phyloP scores from a whole-genome alignment of 2,329 filamentous ascomycete species.

The Cladosporium sphaerospermum region DNA sequence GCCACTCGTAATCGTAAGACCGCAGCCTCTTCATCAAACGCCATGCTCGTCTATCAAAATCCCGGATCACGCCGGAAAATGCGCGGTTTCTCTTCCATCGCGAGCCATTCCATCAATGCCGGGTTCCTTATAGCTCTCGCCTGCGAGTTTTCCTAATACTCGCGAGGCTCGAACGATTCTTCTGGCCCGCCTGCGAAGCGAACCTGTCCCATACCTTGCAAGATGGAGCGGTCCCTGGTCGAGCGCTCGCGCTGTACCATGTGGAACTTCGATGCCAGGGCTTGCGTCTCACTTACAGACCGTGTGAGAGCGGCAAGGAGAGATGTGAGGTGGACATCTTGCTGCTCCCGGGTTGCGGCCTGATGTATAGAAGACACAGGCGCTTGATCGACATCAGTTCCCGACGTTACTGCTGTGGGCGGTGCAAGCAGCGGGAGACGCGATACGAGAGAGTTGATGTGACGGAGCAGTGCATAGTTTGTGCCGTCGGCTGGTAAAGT shows the following conservation, averaged over 20 bases:
- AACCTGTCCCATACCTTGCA: too few species aligned
- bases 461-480: constrained; percentile 71
- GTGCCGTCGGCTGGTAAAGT: constrained; percentile 33
- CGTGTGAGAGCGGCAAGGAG: constrained; percentile 71
- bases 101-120: not conserved
- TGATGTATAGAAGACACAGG: constrained; percentile 16
- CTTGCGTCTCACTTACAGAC: constrained; percentile 63
- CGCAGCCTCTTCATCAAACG: not conserved
- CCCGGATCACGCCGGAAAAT: too few species aligned
- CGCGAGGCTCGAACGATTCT: not conserved
- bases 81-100: not conserved
- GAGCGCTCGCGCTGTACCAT: constrained; percentile 37
- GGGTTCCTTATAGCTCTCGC: not conserved
- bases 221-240: constrained; percentile 24
- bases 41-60: not conserved
- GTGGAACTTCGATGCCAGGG: constrained; percentile 67
- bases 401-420: constrained; percentile 58
- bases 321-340: constrained; percentile 74
- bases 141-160: not conserved
- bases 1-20: not conserved
- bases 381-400: constrained; percentile 59
- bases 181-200: too few species aligned
- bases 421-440: constrained; percentile 78
- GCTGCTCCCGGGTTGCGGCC: constrained; percentile 63
- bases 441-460: constrained; percentile 77